A percentile compares a stretch with the other conserved stretches of the same genome.
Conservation (phyloP, 1,284 basidiomycete species). For the Inonotus obliquus region DNA sequence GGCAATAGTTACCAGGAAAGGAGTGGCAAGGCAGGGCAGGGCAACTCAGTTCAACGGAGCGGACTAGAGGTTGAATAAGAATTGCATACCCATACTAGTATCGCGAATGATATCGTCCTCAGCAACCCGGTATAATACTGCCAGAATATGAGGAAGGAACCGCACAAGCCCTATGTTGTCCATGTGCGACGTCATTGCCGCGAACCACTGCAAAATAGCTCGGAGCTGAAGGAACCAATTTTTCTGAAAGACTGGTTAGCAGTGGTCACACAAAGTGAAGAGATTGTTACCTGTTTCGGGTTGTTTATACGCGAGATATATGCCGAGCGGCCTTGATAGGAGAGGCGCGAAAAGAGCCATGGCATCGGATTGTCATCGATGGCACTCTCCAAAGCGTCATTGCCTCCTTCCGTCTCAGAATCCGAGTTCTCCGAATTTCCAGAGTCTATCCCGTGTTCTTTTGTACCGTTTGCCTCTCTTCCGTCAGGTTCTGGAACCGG, state of each 20-base stretch:
- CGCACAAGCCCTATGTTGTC: constrained; percentile 49
- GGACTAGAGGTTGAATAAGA: not conserved
- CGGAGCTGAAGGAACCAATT: constrained; percentile 80
- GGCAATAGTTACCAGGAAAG: not conserved
- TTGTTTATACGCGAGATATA: constrained; percentile 63
- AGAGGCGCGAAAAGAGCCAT: constrained; percentile 93
- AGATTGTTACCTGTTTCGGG: constrained; percentile 42
- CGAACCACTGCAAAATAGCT: constrained; percentile 89
- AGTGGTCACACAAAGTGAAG: not conserved
- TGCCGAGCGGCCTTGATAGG: constrained; percentile 79
- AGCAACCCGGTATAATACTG: constrained; percentile 81
- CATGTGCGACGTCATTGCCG: constrained; percentile 80
- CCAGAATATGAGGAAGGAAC: constrained; percentile 82
- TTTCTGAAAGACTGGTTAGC: constrained; percentile 28
- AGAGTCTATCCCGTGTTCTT: constrained; percentile 30
- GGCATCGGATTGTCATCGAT: constrained; percentile 60
- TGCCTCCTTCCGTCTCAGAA: constrained; percentile 26
- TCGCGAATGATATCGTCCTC: constrained; percentile 84
- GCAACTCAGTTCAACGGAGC: not conserved
- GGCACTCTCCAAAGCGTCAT: constrained; percentile 29
- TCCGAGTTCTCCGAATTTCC: constrained; percentile 22
- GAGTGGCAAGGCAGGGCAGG: not conserved
- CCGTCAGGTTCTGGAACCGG: constrained; percentile 24
- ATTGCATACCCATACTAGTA: constrained; percentile 60
- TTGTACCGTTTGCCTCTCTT: constrained; percentile 29